Evolutionary conservation across 2,329 filamentous ascomycete species (phyloP), one percentile per base, ranked within the genome.

Genomic region (Alternaria incomplexa): DNA sequence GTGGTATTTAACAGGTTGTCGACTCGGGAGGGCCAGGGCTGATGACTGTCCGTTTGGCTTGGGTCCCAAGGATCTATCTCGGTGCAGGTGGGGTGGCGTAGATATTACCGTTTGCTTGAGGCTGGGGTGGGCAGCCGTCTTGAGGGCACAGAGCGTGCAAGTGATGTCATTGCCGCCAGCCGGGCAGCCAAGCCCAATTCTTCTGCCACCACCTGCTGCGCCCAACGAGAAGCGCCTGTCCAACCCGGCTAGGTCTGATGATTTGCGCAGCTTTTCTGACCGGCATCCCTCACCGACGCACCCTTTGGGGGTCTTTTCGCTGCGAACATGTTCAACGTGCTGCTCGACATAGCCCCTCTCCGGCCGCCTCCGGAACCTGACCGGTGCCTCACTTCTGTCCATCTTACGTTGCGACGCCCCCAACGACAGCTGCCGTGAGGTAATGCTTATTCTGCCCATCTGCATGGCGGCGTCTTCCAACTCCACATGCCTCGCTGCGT

Each of bases 11-110:
- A 64, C 47, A 63, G 54, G 61, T 52, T 48, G 26, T 46, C 26
- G 51, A 44, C 63, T 50, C 56, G 62, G 32, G 54, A 59, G 58
- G 55, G 52, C 50, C 44, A 54, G 62, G 56, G 68, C 55, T 58
- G 67, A 62, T 68, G 71, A 72, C 69, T 70, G 70, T 69, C 58
- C 56, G 55, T 54, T 44, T 45, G 53, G 60, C 67, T 72, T 61
- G 67, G 67, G 63, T 23, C 65, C 65, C 63, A 67, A 58, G 64
- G 48, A 56, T 56, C 26, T 55, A 25, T 56, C 23, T 58, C 50
- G 55, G 59, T 58, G 59, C 53, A 55, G 58, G 57, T 58, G 58
- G 66, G 46, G 65, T 70, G 71, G 70, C 70, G 70, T 67, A 61
- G 64, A 65, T 56, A 66, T 67, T 68, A 68, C 63, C 53, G 52